These are phyloP conservation scores for Thecaphora thlaspeos DNA, from an alignment of 1,284 basidiomycete species.

Conservation along the genomic window DNA sequence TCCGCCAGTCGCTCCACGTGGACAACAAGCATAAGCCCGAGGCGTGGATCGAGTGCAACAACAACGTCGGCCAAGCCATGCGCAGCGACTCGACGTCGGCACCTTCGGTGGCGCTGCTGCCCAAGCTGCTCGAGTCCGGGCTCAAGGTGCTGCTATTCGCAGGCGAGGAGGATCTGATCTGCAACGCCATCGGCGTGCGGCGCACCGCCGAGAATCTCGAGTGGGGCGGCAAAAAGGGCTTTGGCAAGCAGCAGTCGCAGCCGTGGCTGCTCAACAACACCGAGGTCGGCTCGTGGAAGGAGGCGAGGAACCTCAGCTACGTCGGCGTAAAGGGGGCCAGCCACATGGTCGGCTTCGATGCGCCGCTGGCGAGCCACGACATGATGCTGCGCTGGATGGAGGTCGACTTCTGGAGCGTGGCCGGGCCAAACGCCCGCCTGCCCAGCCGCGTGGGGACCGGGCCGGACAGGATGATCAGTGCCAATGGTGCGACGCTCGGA, in stretches of 20 bases:
- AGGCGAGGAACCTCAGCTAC: conserved; percentile 86
- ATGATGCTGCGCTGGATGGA: conserved; percentile 71
- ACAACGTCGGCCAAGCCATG: conserved; percentile 70
- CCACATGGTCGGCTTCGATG: conserved; percentile 75
- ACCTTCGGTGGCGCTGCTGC: conserved; percentile 76
- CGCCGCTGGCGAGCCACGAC: conserved; percentile 84
- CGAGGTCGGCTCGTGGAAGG: conserved; percentile 85
- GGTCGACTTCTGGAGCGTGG: conserved; percentile 76
- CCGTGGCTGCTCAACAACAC: conserved; percentile 77
- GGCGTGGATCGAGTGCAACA: conserved; percentile 85
- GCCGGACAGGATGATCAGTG: conserved; percentile 60
- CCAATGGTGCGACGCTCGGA: conserved; percentile 40
- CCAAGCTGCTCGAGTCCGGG: conserved; percentile 69
- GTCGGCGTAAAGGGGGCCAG: conserved; percentile 72
- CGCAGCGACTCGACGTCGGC: conserved; percentile 61
- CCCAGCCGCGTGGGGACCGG: conserved; percentile 74
- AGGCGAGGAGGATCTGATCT: conserved; percentile 93
- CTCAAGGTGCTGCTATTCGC: conserved; percentile 88
- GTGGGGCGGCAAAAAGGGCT: conserved; percentile 82
- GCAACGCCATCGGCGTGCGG: conserved; percentile 85
- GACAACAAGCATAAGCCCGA: conserved; percentile 66
- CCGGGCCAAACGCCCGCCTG: conserved; percentile 69
- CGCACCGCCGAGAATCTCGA: conserved; percentile 75
- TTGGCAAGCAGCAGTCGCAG: conserved; percentile 19
- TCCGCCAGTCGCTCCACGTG: conserved; percentile 81